Percentiles rank a stretch among this genome's conserved stretches.
phyloP scores from a whole-genome alignment of 2,329 filamentous ascomycete genomes.

The Bretziella fagacearum region DNA sequence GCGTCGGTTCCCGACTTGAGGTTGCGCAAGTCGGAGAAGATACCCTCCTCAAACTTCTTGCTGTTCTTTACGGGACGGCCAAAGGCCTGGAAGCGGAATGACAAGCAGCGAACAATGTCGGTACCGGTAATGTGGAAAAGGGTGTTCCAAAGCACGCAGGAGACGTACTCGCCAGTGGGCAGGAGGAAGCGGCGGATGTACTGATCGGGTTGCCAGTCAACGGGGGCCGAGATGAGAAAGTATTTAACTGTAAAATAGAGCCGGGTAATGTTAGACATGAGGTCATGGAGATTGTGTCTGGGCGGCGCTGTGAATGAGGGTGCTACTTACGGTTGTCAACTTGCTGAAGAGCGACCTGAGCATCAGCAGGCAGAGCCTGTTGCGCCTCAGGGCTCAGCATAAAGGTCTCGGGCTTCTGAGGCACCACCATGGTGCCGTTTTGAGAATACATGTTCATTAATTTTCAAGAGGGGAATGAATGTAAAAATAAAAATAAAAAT shows the following conservation, averaged over 20 bases:
- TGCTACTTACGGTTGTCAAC: slow-evolving; percentile 74
- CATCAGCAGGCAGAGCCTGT: slow-evolving; percentile 88
- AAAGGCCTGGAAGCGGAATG: slow-evolving; percentile 96
- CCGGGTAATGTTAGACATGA: slow-evolving; percentile 16
- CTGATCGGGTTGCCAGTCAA: slow-evolving; percentile 93
- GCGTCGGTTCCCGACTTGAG: slow-evolving; percentile 97
- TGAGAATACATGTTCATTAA: slow-evolving; percentile 52
- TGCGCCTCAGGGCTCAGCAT: slow-evolving; percentile 96
- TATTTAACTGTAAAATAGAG: slow-evolving; percentile 67
- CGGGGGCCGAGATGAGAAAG: slow-evolving; percentile 95
- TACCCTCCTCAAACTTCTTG: slow-evolving; percentile 99
- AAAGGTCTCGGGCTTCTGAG: slow-evolving; percentile 96
- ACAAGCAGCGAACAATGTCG: slow-evolving; percentile 94
- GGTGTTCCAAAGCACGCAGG: slow-evolving; percentile 97
- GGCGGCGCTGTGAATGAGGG: not conserved
- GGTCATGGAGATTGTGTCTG: not conserved
- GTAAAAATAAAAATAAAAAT: slow-evolving; percentile 4
- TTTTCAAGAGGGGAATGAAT: not conserved
- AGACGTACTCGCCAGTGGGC: slow-evolving; percentile 96
- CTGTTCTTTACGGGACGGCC: slow-evolving; percentile 97
- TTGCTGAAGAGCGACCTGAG: slow-evolving; percentile 91
- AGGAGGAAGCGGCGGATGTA: slow-evolving; percentile 91
- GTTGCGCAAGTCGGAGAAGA: slow-evolving; percentile 96
- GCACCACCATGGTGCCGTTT: slow-evolving; percentile 73
- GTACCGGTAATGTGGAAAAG: slow-evolving; percentile 98